Evolutionary conservation across 1,284 basidiomycete genomes (phyloP), one percentile per base, ranked within the genome.

Genomic region (Fomitiporia mediterranea): DNA sequence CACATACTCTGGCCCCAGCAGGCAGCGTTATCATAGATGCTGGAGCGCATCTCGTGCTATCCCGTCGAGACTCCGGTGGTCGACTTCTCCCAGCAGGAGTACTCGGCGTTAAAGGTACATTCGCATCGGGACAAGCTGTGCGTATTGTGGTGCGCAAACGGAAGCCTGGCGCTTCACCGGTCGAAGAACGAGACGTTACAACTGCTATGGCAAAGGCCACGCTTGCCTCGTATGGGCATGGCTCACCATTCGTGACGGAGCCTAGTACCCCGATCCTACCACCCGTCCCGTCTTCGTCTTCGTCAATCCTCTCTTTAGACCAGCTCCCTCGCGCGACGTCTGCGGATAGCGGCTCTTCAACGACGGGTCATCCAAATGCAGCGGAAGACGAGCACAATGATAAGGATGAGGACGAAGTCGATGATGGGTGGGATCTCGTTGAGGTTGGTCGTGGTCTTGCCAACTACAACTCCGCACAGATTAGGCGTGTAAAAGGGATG

Each of bases 401-500:
- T n/a, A 65, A 67, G 25, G 70, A 70, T 19, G 70, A 69, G 27
- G 69, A 70, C 27, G 58, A 65, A 5, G 64, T 65, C 38, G 67
- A 69, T 2, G 84, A 84, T 38, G 80, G 76, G 17, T 86, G 84
- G 75, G 90, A 96, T 63, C 75, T 93, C 27, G 74, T 91, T 42
- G 95, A 98, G 68, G 91, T 99, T 27, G 97, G 95, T 0, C 81
- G 95, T 42, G 97, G 96, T 0, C 74, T 98, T 43, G 93, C 93
- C 8, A 98, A 96, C 72, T 99, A 98, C 68, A 98, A 97, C 67
- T 96, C 90, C 42, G 86, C 84, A 42, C 95, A 98, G 70, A 94
- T 98, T 61, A 79, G 82, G 55, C 81, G 86, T 59, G 88, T 98
- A 59, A 95, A 92, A 69, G 95, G 96, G 1, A 68, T 91, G 65